phyloP scores from a whole-genome alignment of 345 rosid genomes.

The Syzygium aqueum region DNA sequence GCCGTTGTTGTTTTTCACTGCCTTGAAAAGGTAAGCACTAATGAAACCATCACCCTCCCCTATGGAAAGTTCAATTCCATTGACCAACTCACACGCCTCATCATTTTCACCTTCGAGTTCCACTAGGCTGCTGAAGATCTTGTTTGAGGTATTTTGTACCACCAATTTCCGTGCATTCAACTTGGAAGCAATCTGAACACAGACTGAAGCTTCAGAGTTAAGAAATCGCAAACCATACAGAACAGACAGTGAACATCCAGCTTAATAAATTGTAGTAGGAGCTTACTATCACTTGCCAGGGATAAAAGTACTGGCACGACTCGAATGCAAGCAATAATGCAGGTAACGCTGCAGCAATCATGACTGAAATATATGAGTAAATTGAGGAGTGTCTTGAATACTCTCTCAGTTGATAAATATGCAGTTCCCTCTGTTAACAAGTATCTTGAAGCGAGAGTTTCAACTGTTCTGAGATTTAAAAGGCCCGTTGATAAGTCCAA shows the following conservation, averaged over 20 bases:
- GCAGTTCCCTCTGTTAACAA: background rate
- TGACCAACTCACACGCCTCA: conserved; percentile 73
- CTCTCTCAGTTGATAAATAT: background rate
- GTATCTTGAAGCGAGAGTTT: background rate
- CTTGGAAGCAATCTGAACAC: conserved; percentile 33
- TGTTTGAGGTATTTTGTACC: background rate
- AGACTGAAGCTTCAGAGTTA: conserved; percentile 43
- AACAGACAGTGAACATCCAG: background rate
- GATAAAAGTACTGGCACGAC: too few species aligned
- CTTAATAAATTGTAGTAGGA: background rate
- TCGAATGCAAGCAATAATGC: background rate
- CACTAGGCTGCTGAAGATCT: conserved; percentile 18
- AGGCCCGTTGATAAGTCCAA: background rate
- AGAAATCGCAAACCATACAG: background rate
- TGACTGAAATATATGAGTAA: background rate
- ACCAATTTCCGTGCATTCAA: conserved; percentile 6
- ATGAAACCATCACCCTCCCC: conserved; percentile 49
- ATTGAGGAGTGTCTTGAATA: background rate
- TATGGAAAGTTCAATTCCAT: conserved; percentile 49
- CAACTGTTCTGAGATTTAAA: background rate
- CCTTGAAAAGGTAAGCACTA: conserved; percentile 57
- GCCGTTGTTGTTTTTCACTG: conserved; percentile 82
- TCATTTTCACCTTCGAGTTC: conserved; percentile 41
- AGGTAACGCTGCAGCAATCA: background rate
- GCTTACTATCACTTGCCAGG: background rate